Percentiles rank a stretch among this genome's conserved stretches.
phyloP scores from a whole-genome alignment of 805 yeast genomes.

The Maudiozyma barnettii region DNA sequence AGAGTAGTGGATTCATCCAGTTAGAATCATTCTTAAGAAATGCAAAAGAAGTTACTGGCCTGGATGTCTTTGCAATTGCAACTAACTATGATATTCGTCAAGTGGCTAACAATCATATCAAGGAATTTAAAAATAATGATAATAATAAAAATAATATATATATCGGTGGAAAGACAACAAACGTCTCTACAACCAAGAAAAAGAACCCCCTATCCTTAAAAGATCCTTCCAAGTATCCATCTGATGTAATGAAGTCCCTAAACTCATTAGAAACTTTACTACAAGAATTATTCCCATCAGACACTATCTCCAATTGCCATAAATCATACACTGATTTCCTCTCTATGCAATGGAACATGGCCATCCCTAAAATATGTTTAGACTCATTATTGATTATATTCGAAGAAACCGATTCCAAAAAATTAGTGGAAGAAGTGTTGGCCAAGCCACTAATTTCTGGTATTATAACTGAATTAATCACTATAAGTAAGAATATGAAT shows the following conservation, averaged over 20 bases:
- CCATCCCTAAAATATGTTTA: conserved; percentile 67
- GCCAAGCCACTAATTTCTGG: conserved; percentile 80
- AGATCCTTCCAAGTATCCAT: conserved; percentile 6
- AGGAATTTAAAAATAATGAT: conserved; percentile 21
- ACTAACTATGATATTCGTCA: conserved; percentile 46
- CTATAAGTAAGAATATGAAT: conserved; percentile 64
- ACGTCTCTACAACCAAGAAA: not conserved
- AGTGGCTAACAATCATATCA: conserved; percentile 24
- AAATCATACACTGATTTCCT: conserved; percentile 37
- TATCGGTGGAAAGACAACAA: conserved; percentile 4
- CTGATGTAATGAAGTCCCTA: conserved; percentile 9
- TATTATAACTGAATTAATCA: conserved; percentile 57
- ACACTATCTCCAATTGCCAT: conserved; percentile 31
- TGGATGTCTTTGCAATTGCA: conserved; percentile 44
- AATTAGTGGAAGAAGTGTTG: conserved; percentile 51
- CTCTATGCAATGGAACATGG: conserved; percentile 74
- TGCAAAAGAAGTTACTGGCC: conserved; percentile 27
- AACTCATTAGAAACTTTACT: conserved; percentile 13
- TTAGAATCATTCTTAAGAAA: conserved; percentile 51
- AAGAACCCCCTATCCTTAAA: not conserved
- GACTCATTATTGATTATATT: conserved; percentile 65
- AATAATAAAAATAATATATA: conserved; percentile 20
- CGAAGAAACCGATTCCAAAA: conserved; percentile 51
- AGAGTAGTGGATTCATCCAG: conserved; percentile 58
- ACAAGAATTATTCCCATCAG: conserved; percentile 14